Evolutionary conservation across 306 rosid species (phyloP).

Genomic region (Arachis stenosperma): DNA sequence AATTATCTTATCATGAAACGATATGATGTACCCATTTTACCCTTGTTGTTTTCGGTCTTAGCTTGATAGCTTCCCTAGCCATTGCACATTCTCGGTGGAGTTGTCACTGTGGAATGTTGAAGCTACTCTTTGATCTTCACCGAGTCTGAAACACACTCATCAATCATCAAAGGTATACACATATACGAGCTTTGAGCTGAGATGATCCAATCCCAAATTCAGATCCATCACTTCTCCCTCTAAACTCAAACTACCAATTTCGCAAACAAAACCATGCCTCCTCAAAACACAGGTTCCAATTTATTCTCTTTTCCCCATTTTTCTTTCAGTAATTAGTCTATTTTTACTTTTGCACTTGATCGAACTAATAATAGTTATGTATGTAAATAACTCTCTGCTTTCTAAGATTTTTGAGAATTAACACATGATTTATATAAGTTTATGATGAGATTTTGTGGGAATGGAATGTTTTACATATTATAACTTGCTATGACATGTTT

Average conservation of each 20-base stretch:
- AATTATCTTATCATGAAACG: too few species aligned
- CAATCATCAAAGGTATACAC: too few species aligned
- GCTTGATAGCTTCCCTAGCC: too few species aligned
- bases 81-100: too few species aligned
- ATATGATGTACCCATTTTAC: too few species aligned
- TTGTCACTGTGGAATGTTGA: too few species aligned
- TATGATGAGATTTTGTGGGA: not conserved
- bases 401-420: not conserved
- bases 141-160: too few species aligned
- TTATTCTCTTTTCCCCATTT: not conserved
- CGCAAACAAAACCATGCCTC: slow-evolving; percentile 14
- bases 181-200: not conserved
- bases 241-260: not conserved
- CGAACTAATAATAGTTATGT: not conserved
- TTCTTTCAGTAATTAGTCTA: not conserved
- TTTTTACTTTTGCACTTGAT: not conserved
- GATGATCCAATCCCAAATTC: not conserved
- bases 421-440: not conserved
- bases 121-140: too few species aligned
- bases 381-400: not conserved
- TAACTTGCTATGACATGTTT: not conserved
- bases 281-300: slow-evolving; percentile 24
- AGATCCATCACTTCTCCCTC: not conserved
- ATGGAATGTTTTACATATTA: not conserved
- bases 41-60: too few species aligned